Percentiles rank a stretch among this genome's conserved stretches.
phyloP scores from a whole-genome alignment of 2,329 filamentous ascomycete species.

The Westerdykella aurantiaca region DNA sequence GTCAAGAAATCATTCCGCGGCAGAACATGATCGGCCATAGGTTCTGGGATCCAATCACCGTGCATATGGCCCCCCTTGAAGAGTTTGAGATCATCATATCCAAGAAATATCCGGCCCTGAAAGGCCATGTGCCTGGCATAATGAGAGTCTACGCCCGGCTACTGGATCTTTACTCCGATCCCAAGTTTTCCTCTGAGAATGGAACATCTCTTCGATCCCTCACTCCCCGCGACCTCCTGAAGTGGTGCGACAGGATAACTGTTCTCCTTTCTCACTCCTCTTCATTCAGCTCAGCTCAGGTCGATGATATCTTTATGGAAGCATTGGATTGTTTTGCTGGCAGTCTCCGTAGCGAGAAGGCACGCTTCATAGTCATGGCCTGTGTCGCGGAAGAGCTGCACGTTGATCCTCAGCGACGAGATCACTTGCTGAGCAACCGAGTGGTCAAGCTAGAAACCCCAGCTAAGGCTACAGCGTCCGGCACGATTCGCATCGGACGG shows the following conservation, averaged over 20 bases:
- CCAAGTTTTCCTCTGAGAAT: slow-evolving; percentile 47
- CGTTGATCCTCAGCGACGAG: slow-evolving; percentile 72
- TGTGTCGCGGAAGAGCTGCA: slow-evolving; percentile 82
- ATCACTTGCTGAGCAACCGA: slow-evolving; percentile 69
- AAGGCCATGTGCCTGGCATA: slow-evolving; percentile 50
- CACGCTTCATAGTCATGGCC: slow-evolving; percentile 56
- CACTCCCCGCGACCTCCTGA: slow-evolving; percentile 75
- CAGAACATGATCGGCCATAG: slow-evolving; percentile 70
- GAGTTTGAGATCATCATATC: slow-evolving; percentile 73
- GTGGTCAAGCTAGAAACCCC: slow-evolving; percentile 56
- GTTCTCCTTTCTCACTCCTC: slow-evolving; percentile 57
- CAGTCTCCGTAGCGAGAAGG: slow-evolving; percentile 62
- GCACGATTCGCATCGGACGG: slow-evolving; percentile 35
- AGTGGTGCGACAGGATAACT: slow-evolving; percentile 78
- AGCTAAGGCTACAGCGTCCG: slow-evolving; percentile 20
- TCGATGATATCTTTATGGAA: slow-evolving; percentile 88
- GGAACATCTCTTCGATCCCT: slow-evolving; percentile 56
- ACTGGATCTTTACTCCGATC: slow-evolving; percentile 36
- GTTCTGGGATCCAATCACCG: slow-evolving; percentile 75
- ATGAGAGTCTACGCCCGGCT: slow-evolving; percentile 52
- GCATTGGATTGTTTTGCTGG: slow-evolving; percentile 88
- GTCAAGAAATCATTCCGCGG: slow-evolving; percentile 65
- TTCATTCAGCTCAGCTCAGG: slow-evolving; percentile 61
- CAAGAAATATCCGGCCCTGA: slow-evolving; percentile 63
- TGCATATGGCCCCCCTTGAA: slow-evolving; percentile 57